These are phyloP conservation scores for Bonia amplexicaulis DNA, from an alignment of 176 grass and related monocot species.

Conservation along the genomic window DNA sequence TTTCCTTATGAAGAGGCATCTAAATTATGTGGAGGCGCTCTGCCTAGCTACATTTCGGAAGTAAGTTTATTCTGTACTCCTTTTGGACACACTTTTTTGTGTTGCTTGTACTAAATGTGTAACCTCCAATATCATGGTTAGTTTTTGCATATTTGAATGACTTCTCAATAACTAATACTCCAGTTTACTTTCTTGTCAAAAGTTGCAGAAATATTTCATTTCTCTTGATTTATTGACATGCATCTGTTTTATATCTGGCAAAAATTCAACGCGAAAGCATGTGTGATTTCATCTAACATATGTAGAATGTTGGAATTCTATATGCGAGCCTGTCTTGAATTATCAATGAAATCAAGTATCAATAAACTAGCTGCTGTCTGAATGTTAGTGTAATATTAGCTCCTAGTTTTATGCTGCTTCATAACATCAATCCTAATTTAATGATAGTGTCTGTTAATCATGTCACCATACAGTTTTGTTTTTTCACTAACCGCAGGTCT, in stretches of 20 bases:
- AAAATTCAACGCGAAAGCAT: neutral
- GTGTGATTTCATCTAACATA: neutral
- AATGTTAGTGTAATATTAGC: neutral
- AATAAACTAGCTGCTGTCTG: neutral
- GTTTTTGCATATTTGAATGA: neutral
- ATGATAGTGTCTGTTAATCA: neutral
- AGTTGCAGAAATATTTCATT: neutral
- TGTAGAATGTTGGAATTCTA: neutral
- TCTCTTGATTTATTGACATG: constrained; percentile 2
- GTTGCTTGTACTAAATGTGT: neutral
- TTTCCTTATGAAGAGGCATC: constrained; percentile 73
- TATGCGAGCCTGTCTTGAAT: neutral
- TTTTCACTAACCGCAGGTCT: neutral
- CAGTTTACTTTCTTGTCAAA: neutral
- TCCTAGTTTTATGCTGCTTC: neutral
- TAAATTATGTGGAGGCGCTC: constrained; percentile 62
- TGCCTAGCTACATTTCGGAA: constrained; percentile 74
- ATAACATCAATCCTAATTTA: neutral
- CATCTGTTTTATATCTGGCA: neutral
- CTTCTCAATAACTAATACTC: neutral
- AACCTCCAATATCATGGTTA: neutral
- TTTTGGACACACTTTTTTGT: neutral
- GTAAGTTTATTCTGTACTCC: constrained; percentile 38
- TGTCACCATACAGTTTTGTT: neutral
- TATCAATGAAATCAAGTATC: neutral